These are phyloP conservation scores for Microsporum canis DNA, from an alignment of 2,329 filamentous ascomycete species.

Conservation along the genomic window DNA sequence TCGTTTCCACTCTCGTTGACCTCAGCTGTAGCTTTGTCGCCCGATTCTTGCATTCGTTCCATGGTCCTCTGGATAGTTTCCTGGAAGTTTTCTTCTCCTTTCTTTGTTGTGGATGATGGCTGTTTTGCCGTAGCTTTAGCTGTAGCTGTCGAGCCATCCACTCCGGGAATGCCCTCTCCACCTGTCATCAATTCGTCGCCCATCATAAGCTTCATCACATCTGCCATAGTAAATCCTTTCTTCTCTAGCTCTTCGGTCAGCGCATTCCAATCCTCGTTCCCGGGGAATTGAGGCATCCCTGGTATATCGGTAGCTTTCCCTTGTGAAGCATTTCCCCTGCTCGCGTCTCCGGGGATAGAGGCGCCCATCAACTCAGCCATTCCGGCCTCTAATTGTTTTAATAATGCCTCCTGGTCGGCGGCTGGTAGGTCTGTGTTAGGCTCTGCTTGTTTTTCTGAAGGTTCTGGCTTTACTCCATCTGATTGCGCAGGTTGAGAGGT, in stretches of 20 bases:
- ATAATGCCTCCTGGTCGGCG: slow-evolving; percentile 43
- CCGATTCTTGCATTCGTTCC: slow-evolving; percentile 88
- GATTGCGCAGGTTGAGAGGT: neutral
- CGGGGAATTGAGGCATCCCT: slow-evolving; percentile 12
- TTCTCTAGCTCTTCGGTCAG: slow-evolving; percentile 24
- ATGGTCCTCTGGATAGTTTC: slow-evolving; percentile 89
- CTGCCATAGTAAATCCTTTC: slow-evolving; percentile 20
- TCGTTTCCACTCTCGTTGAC: slow-evolving; percentile 57
- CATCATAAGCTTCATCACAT: slow-evolving; percentile 23
- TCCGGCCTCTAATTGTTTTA: slow-evolving; percentile 73
- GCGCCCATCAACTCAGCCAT: slow-evolving; percentile 66
- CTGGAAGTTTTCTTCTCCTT: slow-evolving; percentile 61
- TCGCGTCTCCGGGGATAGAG: slow-evolving; percentile 46
- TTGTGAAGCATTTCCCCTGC: slow-evolving; percentile 49
- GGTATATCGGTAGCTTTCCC: slow-evolving; percentile 24
- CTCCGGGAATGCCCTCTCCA: neutral
- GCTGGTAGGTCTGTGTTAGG: slow-evolving; percentile 1
- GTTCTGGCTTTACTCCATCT: neutral
- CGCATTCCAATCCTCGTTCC: slow-evolving; percentile 19
- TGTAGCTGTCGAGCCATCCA: slow-evolving; percentile 8
- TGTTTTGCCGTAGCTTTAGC: slow-evolving; percentile 17
- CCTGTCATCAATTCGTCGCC: slow-evolving; percentile 16
- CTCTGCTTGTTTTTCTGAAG: neutral
- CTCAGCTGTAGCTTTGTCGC: slow-evolving; percentile 67
- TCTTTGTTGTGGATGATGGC: slow-evolving; percentile 17